Conservation (phyloP, 257 asterid species). For the Jacaranda copaia region DNA sequence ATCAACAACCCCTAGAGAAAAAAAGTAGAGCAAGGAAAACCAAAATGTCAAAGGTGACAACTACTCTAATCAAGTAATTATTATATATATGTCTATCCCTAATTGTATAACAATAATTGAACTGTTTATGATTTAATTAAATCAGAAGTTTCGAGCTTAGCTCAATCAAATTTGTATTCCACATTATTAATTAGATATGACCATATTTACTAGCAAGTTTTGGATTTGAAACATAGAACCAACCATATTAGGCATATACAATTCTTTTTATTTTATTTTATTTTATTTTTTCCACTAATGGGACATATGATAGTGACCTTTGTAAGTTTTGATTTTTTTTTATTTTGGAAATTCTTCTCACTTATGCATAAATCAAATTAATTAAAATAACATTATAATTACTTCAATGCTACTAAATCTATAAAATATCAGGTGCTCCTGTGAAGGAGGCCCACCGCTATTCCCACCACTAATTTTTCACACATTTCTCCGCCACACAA, state of each 20-base stretch:
- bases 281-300: not conserved
- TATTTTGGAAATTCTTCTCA: not conserved
- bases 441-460: not conserved
- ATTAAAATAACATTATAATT: not conserved
- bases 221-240: constrained; percentile 12
- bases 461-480: constrained; percentile 7
- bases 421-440: not conserved
- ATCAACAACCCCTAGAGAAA: not conserved
- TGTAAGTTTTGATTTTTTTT: not conserved
- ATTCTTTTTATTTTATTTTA: not conserved
- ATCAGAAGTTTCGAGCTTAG: constrained; percentile 25
- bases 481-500: constrained; percentile 29
- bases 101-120: not conserved
- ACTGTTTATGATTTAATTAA: constrained; percentile 8
- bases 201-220: not conserved
- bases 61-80: not conserved
- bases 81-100: not conserved
- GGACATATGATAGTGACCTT: constrained; percentile 17
- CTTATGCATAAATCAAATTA: not conserved
- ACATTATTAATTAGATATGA: constrained; percentile 23
- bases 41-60: not conserved
- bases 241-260: constrained; percentile 11
- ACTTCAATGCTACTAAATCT: not conserved
- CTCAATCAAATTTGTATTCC: constrained; percentile 15
- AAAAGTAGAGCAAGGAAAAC: not conserved